Conservation (phyloP, 176 grass and related monocot genomes). For the Chrysopogon serrulatus region DNA sequence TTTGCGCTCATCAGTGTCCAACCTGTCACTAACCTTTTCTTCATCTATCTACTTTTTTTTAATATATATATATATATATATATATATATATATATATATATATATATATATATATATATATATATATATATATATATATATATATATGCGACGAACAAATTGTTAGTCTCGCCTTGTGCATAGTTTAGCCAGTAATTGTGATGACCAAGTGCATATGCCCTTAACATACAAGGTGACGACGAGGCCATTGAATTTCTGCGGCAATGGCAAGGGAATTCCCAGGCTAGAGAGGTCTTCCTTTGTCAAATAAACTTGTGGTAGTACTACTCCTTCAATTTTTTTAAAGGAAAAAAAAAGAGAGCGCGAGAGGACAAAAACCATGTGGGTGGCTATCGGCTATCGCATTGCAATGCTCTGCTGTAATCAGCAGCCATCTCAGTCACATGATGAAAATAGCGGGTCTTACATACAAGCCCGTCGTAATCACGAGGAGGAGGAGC, state of each 20-base stretch:
- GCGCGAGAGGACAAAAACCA: neutral
- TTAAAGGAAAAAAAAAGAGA: neutral
- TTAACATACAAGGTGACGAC: too few species aligned
- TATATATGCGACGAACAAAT: too few species aligned
- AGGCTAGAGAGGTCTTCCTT: neutral
- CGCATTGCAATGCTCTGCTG: neutral
- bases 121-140: too few species aligned
- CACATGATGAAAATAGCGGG: neutral
- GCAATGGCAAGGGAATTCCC: neutral
- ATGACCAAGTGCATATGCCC: too few species aligned
- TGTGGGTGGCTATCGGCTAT: neutral
- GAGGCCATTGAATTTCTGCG: neutral
- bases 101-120: too few species aligned
- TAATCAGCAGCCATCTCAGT: neutral
- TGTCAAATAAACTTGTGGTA: neutral
- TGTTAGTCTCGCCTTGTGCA: too few species aligned
- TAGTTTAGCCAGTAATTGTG: too few species aligned
- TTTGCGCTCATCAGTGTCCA: too few species aligned
- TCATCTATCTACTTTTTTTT: too few species aligned
- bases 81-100: too few species aligned
- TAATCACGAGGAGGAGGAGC: neutral
- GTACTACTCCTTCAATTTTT: neutral
- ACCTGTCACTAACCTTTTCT: too few species aligned
- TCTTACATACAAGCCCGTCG: neutral
- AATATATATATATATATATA: too few species aligned